Evolutionary conservation across 805 yeast species (phyloP).

Genomic region (Blastobotrys mokoenaii): DNA sequence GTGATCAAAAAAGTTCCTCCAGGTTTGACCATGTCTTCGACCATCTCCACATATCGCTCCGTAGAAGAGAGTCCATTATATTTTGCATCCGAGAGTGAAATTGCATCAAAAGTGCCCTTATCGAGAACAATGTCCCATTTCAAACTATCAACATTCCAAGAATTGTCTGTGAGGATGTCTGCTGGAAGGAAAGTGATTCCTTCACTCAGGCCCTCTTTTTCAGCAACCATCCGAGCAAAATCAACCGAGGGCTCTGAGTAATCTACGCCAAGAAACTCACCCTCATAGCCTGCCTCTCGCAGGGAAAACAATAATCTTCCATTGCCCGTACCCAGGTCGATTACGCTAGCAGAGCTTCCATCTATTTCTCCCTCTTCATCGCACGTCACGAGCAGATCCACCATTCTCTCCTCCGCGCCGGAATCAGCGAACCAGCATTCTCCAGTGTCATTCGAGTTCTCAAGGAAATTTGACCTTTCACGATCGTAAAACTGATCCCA

Average conservation of each 20-base stretch:
- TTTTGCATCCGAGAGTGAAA: constrained; percentile 61
- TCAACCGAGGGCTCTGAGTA: constrained; percentile 74
- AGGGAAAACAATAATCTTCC: constrained; percentile 79
- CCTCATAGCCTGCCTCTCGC: constrained; percentile 54
- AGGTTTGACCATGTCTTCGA: constrained; percentile 45
- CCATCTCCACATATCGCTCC: constrained; percentile 51
- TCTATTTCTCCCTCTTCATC: constrained; percentile 21
- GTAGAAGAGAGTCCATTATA: constrained; percentile 13
- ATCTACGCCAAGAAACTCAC: constrained; percentile 64
- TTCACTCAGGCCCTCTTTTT: constrained; percentile 17
- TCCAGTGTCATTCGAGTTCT: constrained; percentile 79
- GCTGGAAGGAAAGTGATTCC: constrained; percentile 50
- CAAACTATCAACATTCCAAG: constrained; percentile 22
- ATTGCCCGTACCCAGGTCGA: constrained; percentile 94
- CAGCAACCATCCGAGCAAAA: constrained; percentile 59
- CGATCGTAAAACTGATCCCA: constrained; percentile 83
- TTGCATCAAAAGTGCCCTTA: constrained; percentile 96
- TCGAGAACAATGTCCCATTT: constrained; percentile 71
- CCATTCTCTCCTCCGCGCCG: constrained; percentile 82
- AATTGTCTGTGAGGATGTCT: constrained; percentile 48
- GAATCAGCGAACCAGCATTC: constrained; percentile 96
- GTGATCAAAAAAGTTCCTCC: constrained; percentile 67
- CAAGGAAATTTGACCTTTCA: constrained; percentile 63
- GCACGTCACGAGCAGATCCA: constrained; percentile 56
- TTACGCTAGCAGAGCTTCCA: constrained; percentile 33